Conservation (phyloP, 1,284 basidiomycete species). For the Phylloporus gajari region DNA sequence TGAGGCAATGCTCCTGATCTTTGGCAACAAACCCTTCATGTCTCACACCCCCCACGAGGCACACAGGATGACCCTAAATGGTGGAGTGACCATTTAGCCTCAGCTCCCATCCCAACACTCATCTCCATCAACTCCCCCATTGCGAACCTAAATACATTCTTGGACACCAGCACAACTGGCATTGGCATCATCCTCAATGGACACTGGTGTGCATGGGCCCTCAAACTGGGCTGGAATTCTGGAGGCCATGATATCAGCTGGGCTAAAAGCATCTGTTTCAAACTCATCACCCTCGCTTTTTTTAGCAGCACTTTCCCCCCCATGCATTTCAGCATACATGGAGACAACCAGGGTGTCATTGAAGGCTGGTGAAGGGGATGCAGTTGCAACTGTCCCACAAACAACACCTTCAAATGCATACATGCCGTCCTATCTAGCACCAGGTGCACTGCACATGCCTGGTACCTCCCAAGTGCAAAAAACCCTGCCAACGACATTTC, state of each 20-base stretch:
- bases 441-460: neutral
- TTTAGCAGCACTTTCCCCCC: no score
- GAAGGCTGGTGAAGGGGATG: slow-evolving; percentile 52
- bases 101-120: neutral
- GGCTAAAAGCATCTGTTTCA: slow-evolving; percentile 21
- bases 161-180: slow-evolving; percentile 16
- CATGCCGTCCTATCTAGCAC: slow-evolving; percentile 9
- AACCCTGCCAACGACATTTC: neutral
- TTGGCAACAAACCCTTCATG: no score
- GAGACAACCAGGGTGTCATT: slow-evolving; percentile 53
- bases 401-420: slow-evolving; percentile 36
- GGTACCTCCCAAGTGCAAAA: neutral
- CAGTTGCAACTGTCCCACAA: slow-evolving; percentile 42
- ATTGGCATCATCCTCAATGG: slow-evolving; percentile 13
- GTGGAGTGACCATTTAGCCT: neutral
- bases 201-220: neutral
- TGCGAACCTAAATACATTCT: neutral
- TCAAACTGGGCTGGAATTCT: neutral
- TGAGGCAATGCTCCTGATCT: no score
- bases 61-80: slow-evolving; percentile 2
- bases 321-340: slow-evolving; percentile 32
- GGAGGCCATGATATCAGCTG: slow-evolving; percentile 22
- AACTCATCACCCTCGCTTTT: slow-evolving; percentile 39
- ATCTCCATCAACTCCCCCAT: neutral
- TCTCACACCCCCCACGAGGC: no score